Conservation (phyloP, 225 moss, liverwort and hornwort genomes). For the Physcomitrium patens region DNA sequence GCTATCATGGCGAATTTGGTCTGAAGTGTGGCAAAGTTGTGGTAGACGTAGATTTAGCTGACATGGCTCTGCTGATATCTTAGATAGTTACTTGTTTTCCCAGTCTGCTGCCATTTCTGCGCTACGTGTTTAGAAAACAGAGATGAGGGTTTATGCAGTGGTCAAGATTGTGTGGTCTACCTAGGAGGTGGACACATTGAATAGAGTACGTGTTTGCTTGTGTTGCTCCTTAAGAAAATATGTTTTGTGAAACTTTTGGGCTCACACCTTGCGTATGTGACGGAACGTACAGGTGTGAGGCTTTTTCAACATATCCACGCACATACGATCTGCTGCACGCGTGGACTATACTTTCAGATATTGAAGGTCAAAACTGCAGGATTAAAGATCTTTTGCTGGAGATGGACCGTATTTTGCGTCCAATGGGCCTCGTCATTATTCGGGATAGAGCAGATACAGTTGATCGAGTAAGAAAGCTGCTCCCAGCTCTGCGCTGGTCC, state of each 20-base stretch:
- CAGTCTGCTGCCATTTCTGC: background rate
- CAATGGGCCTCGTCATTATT: constrained; percentile 79
- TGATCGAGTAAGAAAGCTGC: constrained; percentile 69
- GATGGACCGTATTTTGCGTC: constrained; percentile 92
- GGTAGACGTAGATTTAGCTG: background rate
- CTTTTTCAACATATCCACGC: constrained; percentile 98
- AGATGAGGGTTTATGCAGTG: constrained; percentile 13
- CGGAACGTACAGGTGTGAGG: constrained; percentile 78
- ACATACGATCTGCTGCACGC: constrained; percentile 95
- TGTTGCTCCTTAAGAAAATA: background rate
- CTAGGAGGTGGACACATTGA: background rate
- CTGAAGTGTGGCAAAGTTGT: background rate
- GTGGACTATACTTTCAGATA: constrained; percentile 84
- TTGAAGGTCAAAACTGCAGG: constrained; percentile 82
- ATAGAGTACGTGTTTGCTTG: background rate
- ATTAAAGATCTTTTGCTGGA: constrained; percentile 84
- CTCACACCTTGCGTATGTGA: constrained; percentile 9
- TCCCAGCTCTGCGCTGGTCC: constrained; percentile 83
- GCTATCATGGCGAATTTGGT: background rate
- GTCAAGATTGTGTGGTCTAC: background rate
- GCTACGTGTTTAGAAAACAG: background rate
- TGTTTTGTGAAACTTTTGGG: background rate
- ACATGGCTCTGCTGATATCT: too few species aligned
- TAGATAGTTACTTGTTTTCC: background rate
- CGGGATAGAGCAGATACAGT: constrained; percentile 80